Evolutionary conservation across 495 filamentous ascomycete genomes (phyloP).

Genomic region (Tuber indicum): DNA sequence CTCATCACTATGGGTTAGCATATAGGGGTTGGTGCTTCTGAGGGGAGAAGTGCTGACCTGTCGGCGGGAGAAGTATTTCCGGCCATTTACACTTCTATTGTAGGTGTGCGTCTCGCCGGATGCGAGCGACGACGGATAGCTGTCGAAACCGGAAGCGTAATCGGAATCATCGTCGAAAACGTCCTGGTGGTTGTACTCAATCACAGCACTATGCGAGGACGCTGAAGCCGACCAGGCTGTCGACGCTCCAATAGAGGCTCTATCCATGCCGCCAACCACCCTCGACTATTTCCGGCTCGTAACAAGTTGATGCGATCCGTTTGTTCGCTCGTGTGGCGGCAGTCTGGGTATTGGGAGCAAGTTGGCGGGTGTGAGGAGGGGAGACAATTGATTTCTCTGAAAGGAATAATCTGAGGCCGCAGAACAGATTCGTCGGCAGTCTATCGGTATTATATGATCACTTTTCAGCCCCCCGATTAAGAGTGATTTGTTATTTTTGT

Average conservation of each 20-base stretch:
- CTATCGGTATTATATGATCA: neutral
- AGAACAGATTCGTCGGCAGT: neutral
- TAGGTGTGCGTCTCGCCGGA: constrained; percentile 19
- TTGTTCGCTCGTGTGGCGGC: neutral
- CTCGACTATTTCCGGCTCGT: neutral
- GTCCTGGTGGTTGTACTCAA: neutral
- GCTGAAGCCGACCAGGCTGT: neutral
- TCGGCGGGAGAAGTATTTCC: constrained; percentile 19
- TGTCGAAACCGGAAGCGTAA: constrained; percentile 23
- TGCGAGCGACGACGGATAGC: constrained; percentile 24
- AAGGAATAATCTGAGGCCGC: neutral
- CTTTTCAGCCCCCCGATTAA: neutral
- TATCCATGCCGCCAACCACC: neutral
- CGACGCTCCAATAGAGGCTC: neutral
- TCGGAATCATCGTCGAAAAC: constrained; percentile 29
- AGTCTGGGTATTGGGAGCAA: neutral
- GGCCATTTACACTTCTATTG: constrained; percentile 15
- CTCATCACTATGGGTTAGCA: constrained; percentile 4
- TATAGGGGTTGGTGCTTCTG: neutral
- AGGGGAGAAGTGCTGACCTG: constrained; percentile 15
- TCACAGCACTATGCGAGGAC: neutral
- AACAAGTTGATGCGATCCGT: neutral
- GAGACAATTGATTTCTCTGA: neutral
- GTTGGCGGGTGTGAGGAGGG: neutral
- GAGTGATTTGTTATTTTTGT: neutral